These are phyloP conservation scores for Diplogelasinospora grovesii DNA, from an alignment of 495 filamentous ascomycete genomes.

Conservation along the genomic window DNA sequence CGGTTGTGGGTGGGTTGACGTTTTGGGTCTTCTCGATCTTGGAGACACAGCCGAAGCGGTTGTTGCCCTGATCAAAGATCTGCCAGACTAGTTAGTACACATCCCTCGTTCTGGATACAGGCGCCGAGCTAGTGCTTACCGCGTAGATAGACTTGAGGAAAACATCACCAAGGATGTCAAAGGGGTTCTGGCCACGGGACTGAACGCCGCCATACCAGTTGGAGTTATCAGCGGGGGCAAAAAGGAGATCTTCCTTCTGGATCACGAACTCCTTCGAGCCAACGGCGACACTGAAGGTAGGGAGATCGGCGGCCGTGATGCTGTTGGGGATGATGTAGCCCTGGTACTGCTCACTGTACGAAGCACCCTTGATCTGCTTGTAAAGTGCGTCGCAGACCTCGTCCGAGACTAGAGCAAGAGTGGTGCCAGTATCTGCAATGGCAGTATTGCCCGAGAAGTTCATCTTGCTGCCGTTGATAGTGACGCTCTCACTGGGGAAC, in stretches of 20 bases:
- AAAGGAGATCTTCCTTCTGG: constrained; percentile 66
- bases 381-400: constrained; percentile 61
- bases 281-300: constrained; percentile 60
- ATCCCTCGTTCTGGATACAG: too few relatives aligned
- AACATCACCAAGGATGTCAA: constrained; percentile 69
- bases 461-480: constrained; percentile 55
- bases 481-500: constrained; percentile 54
- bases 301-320: constrained; percentile 52
- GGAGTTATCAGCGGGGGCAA: constrained; percentile 50
- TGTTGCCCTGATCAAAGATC: constrained; percentile 73
- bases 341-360: constrained; percentile 56
- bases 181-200: constrained; percentile 55
- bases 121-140: constrained; percentile 38
- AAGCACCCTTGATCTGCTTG: constrained; percentile 58
- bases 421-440: constrained; percentile 75
- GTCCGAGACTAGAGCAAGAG: constrained; percentile 65
- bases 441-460: constrained; percentile 59
- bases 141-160: constrained; percentile 74
- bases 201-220: constrained; percentile 72
- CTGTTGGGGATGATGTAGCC: constrained; percentile 61
- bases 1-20: constrained; percentile 21
- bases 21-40: constrained; percentile 54
- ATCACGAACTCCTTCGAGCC: constrained; percentile 59
- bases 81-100: constrained; percentile 20
- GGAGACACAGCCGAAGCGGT: constrained; percentile 62